A percentile compares a stretch with the other conserved stretches of the same genome.
These are phyloP conservation scores for Podochytrium sp. DNA, from an alignment of 192 early-diverging fungal species.

Conservation along the genomic window DNA sequence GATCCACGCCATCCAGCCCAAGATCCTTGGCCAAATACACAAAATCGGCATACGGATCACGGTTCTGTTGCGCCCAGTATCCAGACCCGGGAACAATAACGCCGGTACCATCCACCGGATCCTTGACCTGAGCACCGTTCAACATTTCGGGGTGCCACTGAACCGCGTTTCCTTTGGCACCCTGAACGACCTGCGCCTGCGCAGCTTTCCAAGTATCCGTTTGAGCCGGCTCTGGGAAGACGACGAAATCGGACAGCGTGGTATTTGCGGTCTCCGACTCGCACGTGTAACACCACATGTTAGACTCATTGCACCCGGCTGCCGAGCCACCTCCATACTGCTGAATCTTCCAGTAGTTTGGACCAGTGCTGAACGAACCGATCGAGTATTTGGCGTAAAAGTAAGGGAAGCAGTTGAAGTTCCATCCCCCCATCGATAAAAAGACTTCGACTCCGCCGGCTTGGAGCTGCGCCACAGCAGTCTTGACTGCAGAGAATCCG, in stretches of 20 bases:
- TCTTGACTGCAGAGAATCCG: constrained; percentile 23
- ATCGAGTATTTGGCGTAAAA: constrained; percentile 24
- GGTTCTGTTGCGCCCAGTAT: neutral
- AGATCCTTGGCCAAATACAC: constrained; percentile 23
- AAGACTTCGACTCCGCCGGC: constrained; percentile 18
- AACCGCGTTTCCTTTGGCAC: neutral
- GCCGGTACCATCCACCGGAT: constrained; percentile 9
- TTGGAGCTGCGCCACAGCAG: neutral
- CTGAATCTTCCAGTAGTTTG: constrained; percentile 26
- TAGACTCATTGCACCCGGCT: constrained; percentile 15
- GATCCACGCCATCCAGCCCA: constrained; percentile 13
- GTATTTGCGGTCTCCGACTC: neutral
- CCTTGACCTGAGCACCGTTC: constrained; percentile 14
- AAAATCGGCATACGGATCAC: constrained; percentile 23
- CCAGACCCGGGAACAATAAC: constrained; percentile 9
- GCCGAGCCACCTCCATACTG: neutral
- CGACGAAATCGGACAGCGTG: constrained; percentile 8
- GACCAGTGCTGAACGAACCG: constrained; percentile 17
- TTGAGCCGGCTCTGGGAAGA: constrained; percentile 24
- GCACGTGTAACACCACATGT: constrained; percentile 24
- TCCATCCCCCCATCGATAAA: constrained; percentile 20
- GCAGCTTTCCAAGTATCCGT: constrained; percentile 18
- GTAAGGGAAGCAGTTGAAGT: constrained; percentile 23
- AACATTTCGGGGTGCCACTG: constrained; percentile 18
- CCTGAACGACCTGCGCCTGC: neutral